These are phyloP conservation scores for Eucommia ulmoides DNA, from an alignment of 257 asterid genomes.

Conservation along the genomic window DNA sequence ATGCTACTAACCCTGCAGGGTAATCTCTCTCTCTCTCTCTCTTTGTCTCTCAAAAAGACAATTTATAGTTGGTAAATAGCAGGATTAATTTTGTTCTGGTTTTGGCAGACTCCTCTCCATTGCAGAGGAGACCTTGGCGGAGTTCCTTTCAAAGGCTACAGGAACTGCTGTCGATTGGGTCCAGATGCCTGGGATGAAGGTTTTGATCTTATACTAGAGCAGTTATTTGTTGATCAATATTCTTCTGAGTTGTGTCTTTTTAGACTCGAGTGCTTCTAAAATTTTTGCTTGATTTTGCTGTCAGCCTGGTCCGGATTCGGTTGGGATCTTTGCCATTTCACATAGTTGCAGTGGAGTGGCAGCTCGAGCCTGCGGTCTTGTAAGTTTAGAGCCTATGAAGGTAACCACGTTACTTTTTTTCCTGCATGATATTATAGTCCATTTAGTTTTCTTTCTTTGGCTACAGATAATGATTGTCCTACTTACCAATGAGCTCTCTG, in stretches of 20 bases:
- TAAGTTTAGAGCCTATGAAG: conserved; percentile 89
- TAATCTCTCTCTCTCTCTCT: background rate
- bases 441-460: no score
- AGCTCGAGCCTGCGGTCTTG: conserved; percentile 99
- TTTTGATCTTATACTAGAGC: conserved; percentile 8
- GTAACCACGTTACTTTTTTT: conserved; percentile 17
- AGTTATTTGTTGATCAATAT: no score
- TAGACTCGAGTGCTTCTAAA: background rate
- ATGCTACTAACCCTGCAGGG: background rate
- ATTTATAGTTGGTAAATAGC: background rate
- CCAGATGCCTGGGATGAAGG: conserved; percentile 99
- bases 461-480: no score
- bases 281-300: conserved; percentile 7
- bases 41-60: no score
- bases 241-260: no score
- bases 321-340: conserved; percentile 98
- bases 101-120: conserved; percentile 37
- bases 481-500: background rate
- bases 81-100: background rate
- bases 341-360: conserved; percentile 93
- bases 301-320: conserved; percentile 99
- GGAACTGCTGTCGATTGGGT: conserved; percentile 99
- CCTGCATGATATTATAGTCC: no score
- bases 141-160: conserved; percentile 99
- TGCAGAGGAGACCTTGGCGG: conserved; percentile 97